These are phyloP conservation scores for Ramalina peruviana DNA, from an alignment of 495 filamentous ascomycete genomes.

Conservation along the genomic window DNA sequence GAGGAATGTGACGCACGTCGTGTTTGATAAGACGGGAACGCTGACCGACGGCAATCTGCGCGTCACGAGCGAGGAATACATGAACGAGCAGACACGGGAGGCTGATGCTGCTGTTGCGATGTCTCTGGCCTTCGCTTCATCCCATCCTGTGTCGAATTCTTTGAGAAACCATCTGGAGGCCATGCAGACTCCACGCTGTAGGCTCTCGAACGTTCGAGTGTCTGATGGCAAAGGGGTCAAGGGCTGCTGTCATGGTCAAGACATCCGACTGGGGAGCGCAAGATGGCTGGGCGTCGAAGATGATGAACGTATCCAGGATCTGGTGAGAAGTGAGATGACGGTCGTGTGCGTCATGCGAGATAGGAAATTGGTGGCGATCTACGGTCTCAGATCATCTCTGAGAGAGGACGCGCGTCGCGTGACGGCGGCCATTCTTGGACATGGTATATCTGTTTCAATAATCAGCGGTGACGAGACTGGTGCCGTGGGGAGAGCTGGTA, in stretches of 20 bases:
- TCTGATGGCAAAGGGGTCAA: conserved; percentile 25
- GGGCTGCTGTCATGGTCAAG: conserved; percentile 15
- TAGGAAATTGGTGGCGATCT: conserved; percentile 36
- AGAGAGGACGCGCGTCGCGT: conserved; percentile 40
- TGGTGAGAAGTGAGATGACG: conserved; percentile 37
- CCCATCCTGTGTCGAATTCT: conserved; percentile 57
- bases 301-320: conserved; percentile 26
- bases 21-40: conserved; percentile 79
- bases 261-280: conserved; percentile 47
- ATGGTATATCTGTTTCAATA: conserved; percentile 45
- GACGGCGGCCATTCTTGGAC: conserved; percentile 35
- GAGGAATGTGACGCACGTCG: conserved; percentile 47
- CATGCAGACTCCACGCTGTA: conserved; percentile 21
- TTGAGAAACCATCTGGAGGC: conserved; percentile 35
- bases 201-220: conserved; percentile 35
- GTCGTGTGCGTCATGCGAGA: conserved; percentile 49
- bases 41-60: conserved; percentile 48
- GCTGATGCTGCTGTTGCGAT: conserved; percentile 25
- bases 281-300: conserved; percentile 38
- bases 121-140: conserved; percentile 36
- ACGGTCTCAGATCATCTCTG: conserved; percentile 44
- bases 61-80: conserved; percentile 30
- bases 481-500: conserved; percentile 41
- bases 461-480: conserved; percentile 56
- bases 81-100: conserved; percentile 8